These are phyloP conservation scores for Peronospora belbahrii DNA, from an alignment of 352 stramenopile species.

Conservation along the genomic window DNA sequence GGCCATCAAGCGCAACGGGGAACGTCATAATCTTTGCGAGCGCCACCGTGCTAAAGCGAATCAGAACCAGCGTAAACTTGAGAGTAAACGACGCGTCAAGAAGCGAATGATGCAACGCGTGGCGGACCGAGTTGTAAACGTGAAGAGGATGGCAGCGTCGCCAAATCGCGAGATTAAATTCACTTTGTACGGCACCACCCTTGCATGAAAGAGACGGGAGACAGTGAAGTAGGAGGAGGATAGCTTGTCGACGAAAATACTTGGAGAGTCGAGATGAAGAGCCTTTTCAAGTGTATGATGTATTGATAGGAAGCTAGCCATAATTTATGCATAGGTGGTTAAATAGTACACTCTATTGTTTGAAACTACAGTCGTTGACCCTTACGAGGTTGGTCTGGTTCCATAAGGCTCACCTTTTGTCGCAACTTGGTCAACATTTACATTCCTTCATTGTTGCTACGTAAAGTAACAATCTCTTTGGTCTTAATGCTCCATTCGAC, in stretches of 20 bases:
- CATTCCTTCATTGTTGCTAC: too few relatives aligned
- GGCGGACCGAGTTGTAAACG: conserved; percentile 11
- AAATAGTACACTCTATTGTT: too few relatives aligned
- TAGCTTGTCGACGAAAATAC: not conserved
- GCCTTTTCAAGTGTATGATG: too few relatives aligned
- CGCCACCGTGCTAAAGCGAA: conserved; percentile 62
- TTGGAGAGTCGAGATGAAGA: not conserved
- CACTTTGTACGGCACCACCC: conserved; percentile 9
- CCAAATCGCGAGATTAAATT: conserved; percentile 13
- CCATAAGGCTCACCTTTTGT: too few relatives aligned
- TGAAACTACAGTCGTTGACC: too few relatives aligned
- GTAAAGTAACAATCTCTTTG: too few relatives aligned
- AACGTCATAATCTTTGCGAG: conserved; percentile 60
- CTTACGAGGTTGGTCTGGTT: too few relatives aligned
- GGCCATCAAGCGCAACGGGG: conserved; percentile 60
- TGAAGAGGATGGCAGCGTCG: conserved; percentile 11
- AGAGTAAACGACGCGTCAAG: conserved; percentile 67
- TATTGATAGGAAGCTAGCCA: too few relatives aligned
- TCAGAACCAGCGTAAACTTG: conserved; percentile 76
- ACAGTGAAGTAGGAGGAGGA: not conserved
- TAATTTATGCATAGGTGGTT: too few relatives aligned
- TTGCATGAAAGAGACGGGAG: conserved; percentile 8
- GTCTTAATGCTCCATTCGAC: too few relatives aligned
- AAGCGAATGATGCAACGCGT: conserved; percentile 32
- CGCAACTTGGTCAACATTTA: too few relatives aligned